phyloP scores from a whole-genome alignment of 1,284 basidiomycete genomes.

The Tylopilus sp. region DNA sequence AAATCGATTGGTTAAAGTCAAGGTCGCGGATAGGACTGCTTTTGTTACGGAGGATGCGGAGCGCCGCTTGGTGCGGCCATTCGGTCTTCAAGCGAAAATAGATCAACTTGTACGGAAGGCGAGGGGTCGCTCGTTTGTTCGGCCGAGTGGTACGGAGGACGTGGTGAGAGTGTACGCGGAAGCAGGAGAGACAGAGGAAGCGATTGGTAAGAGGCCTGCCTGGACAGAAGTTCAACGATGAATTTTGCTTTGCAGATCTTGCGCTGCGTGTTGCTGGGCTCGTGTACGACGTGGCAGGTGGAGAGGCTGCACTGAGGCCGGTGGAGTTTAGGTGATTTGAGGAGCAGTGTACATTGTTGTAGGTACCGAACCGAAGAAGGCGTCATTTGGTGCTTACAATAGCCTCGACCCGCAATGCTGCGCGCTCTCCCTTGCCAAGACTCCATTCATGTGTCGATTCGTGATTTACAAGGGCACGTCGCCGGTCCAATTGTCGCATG shows the following conservation, averaged over 20 bases:
- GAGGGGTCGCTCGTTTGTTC: conserved; percentile 87
- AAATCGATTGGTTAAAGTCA: conserved; percentile 95
- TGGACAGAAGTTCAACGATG: conserved; percentile 1
- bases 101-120: conserved; percentile 85
- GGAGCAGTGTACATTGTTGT: neutral
- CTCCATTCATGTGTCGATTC: conserved; percentile 70
- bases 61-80: conserved; percentile 77
- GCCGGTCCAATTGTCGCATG: conserved; percentile 84
- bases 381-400: conserved; percentile 16
- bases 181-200: conserved; percentile 69
- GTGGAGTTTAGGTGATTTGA: conserved; percentile 58
- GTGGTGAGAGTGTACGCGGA: conserved; percentile 98
- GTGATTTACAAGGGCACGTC: conserved; percentile 90
- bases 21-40: conserved; percentile 77
- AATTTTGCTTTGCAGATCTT: conserved; percentile 50
- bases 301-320: conserved; percentile 62
- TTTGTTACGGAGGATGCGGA: conserved; percentile 97
- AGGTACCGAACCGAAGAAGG: conserved; percentile 1
- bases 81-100: conserved; percentile 81
- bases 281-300: conserved; percentile 76
- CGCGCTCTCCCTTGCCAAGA: neutral
- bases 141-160: conserved; percentile 98
- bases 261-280: conserved; percentile 80
- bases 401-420: neutral
- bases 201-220: conserved; percentile 64